These are phyloP conservation scores for Crithidia fasciculata DNA, from an alignment of 208 protist genomes.

Conservation along the genomic window DNA sequence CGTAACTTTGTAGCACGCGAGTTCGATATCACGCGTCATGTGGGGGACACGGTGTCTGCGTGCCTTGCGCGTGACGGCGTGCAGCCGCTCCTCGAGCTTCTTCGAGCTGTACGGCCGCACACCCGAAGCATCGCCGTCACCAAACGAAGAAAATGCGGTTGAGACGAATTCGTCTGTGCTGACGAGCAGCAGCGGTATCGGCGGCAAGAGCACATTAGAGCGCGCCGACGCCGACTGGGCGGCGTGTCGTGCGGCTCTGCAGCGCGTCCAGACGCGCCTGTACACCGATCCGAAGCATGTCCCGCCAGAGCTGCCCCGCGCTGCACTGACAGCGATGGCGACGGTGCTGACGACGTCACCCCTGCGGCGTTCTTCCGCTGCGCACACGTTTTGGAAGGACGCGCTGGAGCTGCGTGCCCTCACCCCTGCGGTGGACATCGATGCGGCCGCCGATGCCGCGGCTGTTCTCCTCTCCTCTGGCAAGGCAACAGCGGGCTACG, in stretches of 20 bases:
- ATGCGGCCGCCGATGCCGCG: constrained; percentile 5
- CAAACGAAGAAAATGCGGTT: background rate
- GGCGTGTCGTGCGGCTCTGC: constrained; percentile 16
- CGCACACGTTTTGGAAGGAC: constrained; percentile 22
- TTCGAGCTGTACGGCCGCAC: constrained; percentile 36
- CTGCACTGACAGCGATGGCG: constrained; percentile 25
- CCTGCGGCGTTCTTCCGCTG: constrained; percentile 19
- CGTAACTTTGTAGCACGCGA: no score
- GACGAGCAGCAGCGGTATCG: constrained; percentile 8
- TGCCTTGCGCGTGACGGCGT: constrained; percentile 4
- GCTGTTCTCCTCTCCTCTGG: constrained; percentile 11
- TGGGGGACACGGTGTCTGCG: constrained; percentile 5
- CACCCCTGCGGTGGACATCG: constrained; percentile 12
- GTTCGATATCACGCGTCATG: background rate
- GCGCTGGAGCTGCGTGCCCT: constrained; percentile 20
- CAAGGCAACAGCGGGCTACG: constrained; percentile 3
- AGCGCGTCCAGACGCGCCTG: constrained; percentile 24
- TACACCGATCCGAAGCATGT: constrained; percentile 31
- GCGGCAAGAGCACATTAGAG: background rate
- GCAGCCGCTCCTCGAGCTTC: constrained; percentile 17
- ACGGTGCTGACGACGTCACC: constrained; percentile 19
- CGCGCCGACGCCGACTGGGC: background rate
- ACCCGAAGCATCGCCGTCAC: background rate
- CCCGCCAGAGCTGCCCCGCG: constrained; percentile 9
- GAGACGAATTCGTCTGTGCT: background rate